Evolutionary conservation across 805 yeast species (phyloP), one percentile per base, ranked within the genome.

Genomic region (Yarrowia deformans): DNA sequence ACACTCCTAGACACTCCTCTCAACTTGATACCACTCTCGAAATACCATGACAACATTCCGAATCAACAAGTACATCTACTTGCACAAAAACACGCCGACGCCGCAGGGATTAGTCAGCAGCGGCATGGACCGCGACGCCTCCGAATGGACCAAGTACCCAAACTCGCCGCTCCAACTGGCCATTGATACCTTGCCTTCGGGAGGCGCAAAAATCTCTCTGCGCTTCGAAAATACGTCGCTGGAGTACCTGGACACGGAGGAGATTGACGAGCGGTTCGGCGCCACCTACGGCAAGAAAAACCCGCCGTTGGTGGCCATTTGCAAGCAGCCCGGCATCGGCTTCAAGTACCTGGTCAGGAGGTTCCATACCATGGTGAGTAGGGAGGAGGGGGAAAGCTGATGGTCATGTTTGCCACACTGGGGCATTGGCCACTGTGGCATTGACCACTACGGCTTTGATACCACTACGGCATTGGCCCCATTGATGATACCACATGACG

Each of bases 291-390:
- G 52, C 19, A 60, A 43, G 19, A 12, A n/a, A 43, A 60, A 45
- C 14, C 66, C 66, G 8, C 66, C 66, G 3, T 12, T 60, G 39
- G 34, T 60, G 8, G 66, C 66, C 19, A 43, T 43, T 19, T 60
- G 66, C 34, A 60, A 45, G 19, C 50, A 60, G 46, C 50, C 23
- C 3, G 68, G 56, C 1, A 63, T 63, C 16, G 68, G 68, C 2
- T 63, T 63, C 68, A 63, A 63, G 46, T 63, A 48, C 39, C 32
- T 63, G 16, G 48, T 63, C 3, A 1, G 39, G 39, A 14, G 56
- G 29, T 48, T 37, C 8, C 68, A 63, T 23, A 40, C 50, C 13
- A 63, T 63, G 68, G 66, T 60, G 19, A 34, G 66, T 60, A n/a
- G 3, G 14, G 14, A 39, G 16, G 29, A 23, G 29, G 29, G 29